Conservation (phyloP, 2,329 filamentous ascomycete genomes). For the Aphanoascus verrucosus region DNA sequence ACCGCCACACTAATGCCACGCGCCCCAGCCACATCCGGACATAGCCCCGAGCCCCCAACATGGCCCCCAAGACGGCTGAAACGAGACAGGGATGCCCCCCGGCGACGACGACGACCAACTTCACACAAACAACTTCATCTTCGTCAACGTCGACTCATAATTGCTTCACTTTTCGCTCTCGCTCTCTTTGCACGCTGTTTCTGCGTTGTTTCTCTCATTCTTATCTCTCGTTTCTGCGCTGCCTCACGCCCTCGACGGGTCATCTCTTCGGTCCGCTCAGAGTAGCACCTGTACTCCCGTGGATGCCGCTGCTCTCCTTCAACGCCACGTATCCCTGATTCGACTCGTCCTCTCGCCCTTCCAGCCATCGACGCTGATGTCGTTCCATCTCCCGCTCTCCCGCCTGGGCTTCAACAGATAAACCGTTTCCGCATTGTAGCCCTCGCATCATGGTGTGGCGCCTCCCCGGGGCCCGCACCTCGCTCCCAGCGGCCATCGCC, state of each 20-base stretch:
- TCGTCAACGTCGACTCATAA: background rate
- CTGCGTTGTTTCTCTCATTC: too few relatives aligned
- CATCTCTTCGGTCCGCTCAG: too few relatives aligned
- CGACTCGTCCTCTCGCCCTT: background rate
- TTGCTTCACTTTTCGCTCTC: background rate
- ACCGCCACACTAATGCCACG: too few relatives aligned
- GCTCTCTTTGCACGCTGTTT: too few relatives aligned
- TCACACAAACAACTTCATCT: background rate
- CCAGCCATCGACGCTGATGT: background rate
- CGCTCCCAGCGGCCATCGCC: conserved; percentile 47
- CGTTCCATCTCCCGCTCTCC: background rate
- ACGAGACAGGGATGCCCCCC: background rate
- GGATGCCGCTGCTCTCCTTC: background rate
- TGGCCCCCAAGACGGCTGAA: too few relatives aligned
- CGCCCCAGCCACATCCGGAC: too few relatives aligned
- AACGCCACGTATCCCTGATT: background rate
- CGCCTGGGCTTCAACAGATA: background rate
- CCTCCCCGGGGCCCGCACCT: conserved; percentile 49
- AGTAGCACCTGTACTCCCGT: background rate
- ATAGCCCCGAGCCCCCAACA: too few relatives aligned
- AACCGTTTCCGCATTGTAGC: conserved; percentile 7
- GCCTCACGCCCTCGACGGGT: too few relatives aligned
- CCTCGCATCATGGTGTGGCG: conserved; percentile 50
- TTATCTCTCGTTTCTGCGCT: too few relatives aligned
- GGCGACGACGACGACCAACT: background rate